A percentile compares a stretch with the other conserved stretches of the same genome.
Conservation (phyloP, 495 filamentous ascomycete species). For the Halenospora varia region DNA sequence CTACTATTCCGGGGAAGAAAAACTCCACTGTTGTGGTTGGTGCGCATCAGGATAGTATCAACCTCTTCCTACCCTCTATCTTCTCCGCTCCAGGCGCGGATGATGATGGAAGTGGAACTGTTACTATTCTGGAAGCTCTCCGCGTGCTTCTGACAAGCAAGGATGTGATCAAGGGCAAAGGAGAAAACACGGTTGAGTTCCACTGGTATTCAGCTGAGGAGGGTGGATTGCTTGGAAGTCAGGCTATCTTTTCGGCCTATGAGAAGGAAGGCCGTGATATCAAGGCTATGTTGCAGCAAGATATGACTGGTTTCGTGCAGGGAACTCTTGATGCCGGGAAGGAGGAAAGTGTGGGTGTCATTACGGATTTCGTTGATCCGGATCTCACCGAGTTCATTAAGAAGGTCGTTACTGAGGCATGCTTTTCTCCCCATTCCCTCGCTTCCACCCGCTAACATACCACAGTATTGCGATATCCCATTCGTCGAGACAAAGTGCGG, state of each 20-base stretch:
- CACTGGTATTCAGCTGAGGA: slow-evolving; percentile 96
- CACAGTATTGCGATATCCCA: slow-evolving; percentile 87
- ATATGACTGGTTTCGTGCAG: slow-evolving; percentile 93
- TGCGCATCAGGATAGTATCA: slow-evolving; percentile 51
- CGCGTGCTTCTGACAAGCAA: slow-evolving; percentile 50
- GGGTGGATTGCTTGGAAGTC: slow-evolving; percentile 70
- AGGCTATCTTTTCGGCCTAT: slow-evolving; percentile 74
- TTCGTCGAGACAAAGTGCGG: slow-evolving; percentile 92
- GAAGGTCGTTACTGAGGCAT: slow-evolving; percentile 70
- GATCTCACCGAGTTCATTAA: slow-evolving; percentile 90
- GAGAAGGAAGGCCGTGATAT: slow-evolving; percentile 69
- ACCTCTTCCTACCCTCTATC: slow-evolving; percentile 65
- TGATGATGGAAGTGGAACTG: slow-evolving; percentile 56
- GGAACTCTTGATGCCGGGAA: slow-evolving; percentile 79
- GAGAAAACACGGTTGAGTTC: slow-evolving; percentile 84
- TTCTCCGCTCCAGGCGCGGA: slow-evolving; percentile 63
- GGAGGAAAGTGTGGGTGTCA: slow-evolving; percentile 85
- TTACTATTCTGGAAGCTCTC: slow-evolving; percentile 59
- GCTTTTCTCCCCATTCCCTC: slow-evolving; percentile 5
- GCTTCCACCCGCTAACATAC: no score
- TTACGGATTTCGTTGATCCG: slow-evolving; percentile 85
- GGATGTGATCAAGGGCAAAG: slow-evolving; percentile 40
- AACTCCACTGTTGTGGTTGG: slow-evolving; percentile 78
- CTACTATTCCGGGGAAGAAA: slow-evolving; percentile 81
- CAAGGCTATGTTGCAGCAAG: slow-evolving; percentile 98